These are phyloP conservation scores for Acanthochlamys bracteata DNA, from an alignment of 106 monocot species.

Conservation along the genomic window DNA sequence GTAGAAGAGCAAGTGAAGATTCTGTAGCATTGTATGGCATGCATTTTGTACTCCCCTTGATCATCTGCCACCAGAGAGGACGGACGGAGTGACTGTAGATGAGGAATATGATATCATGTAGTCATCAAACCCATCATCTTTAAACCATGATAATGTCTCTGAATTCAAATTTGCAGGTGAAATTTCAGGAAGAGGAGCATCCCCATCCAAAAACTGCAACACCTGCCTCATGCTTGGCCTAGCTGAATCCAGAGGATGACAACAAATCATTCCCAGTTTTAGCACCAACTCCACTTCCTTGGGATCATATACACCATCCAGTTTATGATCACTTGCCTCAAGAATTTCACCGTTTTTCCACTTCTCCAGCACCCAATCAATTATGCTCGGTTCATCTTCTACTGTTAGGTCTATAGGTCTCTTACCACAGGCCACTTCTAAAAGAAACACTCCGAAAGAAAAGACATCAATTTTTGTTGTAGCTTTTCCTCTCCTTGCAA, in stretches of 20 bases:
- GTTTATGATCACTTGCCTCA: background rate
- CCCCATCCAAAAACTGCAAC: background rate
- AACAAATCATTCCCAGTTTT: conserved; percentile 1
- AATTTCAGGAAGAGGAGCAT: background rate
- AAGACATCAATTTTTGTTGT: conserved; percentile 13
- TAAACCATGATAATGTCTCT: background rate
- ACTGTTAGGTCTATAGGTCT: conserved; percentile 8
- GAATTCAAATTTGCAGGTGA: background rate
- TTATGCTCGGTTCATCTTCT: background rate
- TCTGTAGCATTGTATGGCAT: too few species aligned
- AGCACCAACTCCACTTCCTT: conserved; percentile 1
- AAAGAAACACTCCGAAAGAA: conserved; percentile 12
- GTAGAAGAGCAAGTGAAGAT: too few species aligned
- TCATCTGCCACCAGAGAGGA: background rate
- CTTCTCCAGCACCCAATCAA: conserved; percentile 2
- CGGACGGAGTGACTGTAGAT: background rate
- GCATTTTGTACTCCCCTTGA: too few species aligned
- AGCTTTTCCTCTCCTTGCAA: conserved; percentile 13
- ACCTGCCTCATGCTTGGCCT: conserved; percentile 1
- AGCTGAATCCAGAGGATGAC: background rate
- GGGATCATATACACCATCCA: too few species aligned
- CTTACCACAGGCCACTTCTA: conserved; percentile 19
- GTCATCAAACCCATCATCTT: background rate
- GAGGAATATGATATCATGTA: background rate
- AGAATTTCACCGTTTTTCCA: conserved; percentile 9